Conservation (phyloP, 768 basidiomycete genomes). For the Xerocomellus chrysenteron region DNA sequence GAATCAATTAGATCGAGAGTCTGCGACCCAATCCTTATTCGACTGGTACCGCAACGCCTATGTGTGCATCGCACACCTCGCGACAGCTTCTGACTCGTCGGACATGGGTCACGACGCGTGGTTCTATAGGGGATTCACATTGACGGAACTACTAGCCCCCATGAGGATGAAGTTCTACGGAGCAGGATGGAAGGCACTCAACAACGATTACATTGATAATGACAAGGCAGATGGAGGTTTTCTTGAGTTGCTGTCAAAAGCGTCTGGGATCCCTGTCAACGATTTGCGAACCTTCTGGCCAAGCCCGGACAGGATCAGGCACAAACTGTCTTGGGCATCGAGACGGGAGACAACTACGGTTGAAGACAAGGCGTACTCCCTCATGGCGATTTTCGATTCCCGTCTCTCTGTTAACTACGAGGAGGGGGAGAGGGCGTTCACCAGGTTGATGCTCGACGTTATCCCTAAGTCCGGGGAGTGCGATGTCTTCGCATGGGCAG, state of each 20-base stretch:
- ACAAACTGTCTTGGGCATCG: conserved; percentile 21
- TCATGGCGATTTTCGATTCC: conserved; percentile 18
- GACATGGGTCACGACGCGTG: conserved; percentile 11
- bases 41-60: conserved; percentile 24
- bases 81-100: not conserved
- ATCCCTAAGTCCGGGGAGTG: conserved; percentile 18
- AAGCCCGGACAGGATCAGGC: conserved; percentile 17
- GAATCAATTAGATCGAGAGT: not conserved
- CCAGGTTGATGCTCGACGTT: conserved; percentile 17
- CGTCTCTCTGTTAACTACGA: conserved; percentile 12
- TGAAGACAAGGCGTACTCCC: conserved; percentile 21
- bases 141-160: conserved; percentile 21
- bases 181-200: conserved; percentile 14
- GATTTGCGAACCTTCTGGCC: conserved; percentile 23
- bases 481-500: conserved; percentile 25
- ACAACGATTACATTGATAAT: conserved; percentile 16
- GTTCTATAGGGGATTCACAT: conserved; percentile 17
- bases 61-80: conserved; percentile 19
- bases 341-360: conserved; percentile 3
- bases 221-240: conserved; percentile 23
- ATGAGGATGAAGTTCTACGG: conserved; percentile 24
- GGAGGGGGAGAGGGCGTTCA: conserved; percentile 15
- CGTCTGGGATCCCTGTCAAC: conserved; percentile 7
- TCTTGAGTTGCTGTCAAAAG: conserved; percentile 11
- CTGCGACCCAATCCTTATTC: conserved; percentile 3